phyloP scores from a whole-genome alignment of 1,139 yeast species.

The Pichia sp. region DNA sequence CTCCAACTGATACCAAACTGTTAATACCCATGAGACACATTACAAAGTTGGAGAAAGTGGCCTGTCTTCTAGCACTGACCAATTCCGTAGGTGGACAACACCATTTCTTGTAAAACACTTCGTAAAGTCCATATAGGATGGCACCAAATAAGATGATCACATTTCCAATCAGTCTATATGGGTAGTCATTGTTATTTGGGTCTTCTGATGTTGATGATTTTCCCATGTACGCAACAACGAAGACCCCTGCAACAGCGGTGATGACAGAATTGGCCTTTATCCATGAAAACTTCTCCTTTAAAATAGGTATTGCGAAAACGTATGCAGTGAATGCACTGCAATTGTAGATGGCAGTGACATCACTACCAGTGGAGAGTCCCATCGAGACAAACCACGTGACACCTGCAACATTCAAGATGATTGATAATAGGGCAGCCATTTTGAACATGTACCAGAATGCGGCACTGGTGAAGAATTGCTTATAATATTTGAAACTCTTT shows the following conservation, averaged over 20 bases:
- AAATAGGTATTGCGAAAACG: conserved; percentile 71
- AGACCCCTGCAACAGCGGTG: conserved; percentile 67
- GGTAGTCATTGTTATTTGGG: conserved; percentile 33
- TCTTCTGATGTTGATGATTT: conserved; percentile 14
- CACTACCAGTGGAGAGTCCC: conserved; percentile 74
- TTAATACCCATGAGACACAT: conserved; percentile 54
- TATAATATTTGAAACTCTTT: conserved; percentile 31
- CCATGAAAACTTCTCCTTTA: conserved; percentile 59
- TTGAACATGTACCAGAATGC: conserved; percentile 43
- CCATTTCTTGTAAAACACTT: conserved; percentile 69
- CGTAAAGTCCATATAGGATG: conserved; percentile 74
- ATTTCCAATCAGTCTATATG: conserved; percentile 65
- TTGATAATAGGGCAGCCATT: conserved; percentile 40
- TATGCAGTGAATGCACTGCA: conserved; percentile 87
- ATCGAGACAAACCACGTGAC: conserved; percentile 84
- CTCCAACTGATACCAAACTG: conserved; percentile 46
- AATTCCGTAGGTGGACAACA: conserved; percentile 65
- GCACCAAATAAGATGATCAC: conserved; percentile 73
- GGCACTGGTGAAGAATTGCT: conserved; percentile 34
- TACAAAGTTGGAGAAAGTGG: conserved; percentile 49
- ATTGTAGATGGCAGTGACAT: conserved; percentile 85
- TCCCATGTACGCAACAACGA: conserved; percentile 73
- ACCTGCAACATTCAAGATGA: conserved; percentile 69
- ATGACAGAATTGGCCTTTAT: conserved; percentile 63
- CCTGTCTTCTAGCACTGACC: conserved; percentile 49